Evolutionary conservation across 2,329 filamentous ascomycete species (phyloP), one percentile per base, ranked within the genome.

Genomic region (Penicillium italicum): DNA sequence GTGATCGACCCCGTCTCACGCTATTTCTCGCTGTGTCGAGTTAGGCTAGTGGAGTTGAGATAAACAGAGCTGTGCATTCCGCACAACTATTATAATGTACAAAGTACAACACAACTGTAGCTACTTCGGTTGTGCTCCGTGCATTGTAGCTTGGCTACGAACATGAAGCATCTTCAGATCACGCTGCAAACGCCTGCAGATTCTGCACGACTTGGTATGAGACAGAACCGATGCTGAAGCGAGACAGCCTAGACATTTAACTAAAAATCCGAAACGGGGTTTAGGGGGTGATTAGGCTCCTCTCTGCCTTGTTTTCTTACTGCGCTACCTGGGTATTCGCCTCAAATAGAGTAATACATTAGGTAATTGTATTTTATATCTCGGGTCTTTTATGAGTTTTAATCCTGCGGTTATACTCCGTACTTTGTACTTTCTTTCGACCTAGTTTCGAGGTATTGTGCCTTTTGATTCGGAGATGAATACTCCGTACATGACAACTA

Each of bases 291-390:
- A 31, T 56, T 63, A 53, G 55, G 43, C 45, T 57, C 47, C 46
- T 48, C 24, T 44, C 50, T 64, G 57, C 62, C 62, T 60, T 65
- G 58, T 59, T 65, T 62, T 58, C 48, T 36, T 37, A 44, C 42
- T 53, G 37, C 55, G 47, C 56, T 56, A 55, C 34, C 11, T 22
- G 7, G 12, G 41, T 6, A 24, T 43, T 31, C 22, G 18, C 34
- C 40, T 52, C 24, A n/a, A 46, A 37, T 33, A n/a, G n/a, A 22
- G 20, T 30, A 30, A 18, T 18, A 5, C 12, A 22, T 33, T 24
- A 41, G 16, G 26, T 30, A 41, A 18, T 12, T 24, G 45, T 36
- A 18, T 36, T 46, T 18, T 26, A 30, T 30, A 37, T 36, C 28
- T 9, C 8, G 22, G 5, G 7, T 16, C 24, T 16, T 34, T n/a